Conservation (phyloP, 768 basidiomycete genomes). For the Saitozyma sp. region DNA sequence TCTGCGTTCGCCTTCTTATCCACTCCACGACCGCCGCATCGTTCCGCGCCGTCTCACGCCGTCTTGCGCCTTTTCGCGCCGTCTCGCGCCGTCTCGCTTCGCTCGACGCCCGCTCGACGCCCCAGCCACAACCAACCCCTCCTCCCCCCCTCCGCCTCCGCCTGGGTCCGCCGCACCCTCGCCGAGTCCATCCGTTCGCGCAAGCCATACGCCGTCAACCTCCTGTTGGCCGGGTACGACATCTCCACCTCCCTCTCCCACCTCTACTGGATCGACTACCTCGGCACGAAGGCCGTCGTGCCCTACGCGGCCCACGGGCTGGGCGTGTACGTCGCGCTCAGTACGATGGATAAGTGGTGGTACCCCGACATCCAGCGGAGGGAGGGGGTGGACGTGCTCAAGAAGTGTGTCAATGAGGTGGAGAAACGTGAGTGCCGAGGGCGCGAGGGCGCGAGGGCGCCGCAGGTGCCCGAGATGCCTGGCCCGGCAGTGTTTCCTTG, state of each 20-base stretch:
- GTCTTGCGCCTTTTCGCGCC: neutral
- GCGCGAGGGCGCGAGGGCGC: neutral
- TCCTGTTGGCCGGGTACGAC: conserved; percentile 92
- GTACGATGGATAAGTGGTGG: conserved; percentile 92
- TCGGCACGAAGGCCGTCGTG: conserved; percentile 82
- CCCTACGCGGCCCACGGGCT: conserved; percentile 96
- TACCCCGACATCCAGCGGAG: conserved; percentile 80
- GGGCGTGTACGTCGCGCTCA: conserved; percentile 85
- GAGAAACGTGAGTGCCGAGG: conserved; percentile 62
- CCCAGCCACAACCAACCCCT: conserved; percentile 74
- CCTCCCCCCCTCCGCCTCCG: conserved; percentile 83
- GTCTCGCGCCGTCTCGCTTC: too few relatives aligned
- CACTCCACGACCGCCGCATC: too few relatives aligned
- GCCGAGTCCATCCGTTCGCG: conserved; percentile 86
- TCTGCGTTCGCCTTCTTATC: too few relatives aligned
- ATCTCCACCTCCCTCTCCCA: conserved; percentile 62
- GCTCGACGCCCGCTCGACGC: neutral
- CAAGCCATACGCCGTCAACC: conserved; percentile 83
- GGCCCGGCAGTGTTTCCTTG: neutral
- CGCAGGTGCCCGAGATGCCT: neutral
- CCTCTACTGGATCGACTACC: conserved; percentile 90
- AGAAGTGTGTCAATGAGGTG: conserved; percentile 85
- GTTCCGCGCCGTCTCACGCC: neutral
- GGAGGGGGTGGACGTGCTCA: conserved; percentile 79
- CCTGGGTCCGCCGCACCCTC: conserved; percentile 89